phyloP scores from a whole-genome alignment of 352 stramenopile species.

The Saprolegnia diclina region DNA sequence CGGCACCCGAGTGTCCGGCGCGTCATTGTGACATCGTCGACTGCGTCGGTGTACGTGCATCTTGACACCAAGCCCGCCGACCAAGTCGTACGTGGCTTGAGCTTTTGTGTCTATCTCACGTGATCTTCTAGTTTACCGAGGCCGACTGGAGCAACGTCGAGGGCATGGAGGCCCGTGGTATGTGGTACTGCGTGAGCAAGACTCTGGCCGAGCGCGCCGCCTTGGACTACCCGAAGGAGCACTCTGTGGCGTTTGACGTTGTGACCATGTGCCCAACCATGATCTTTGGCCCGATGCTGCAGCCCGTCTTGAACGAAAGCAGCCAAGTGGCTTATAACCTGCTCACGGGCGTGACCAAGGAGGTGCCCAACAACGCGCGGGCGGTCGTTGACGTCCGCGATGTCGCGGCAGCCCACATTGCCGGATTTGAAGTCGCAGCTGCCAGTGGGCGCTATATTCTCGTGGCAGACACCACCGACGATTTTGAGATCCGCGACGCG shows the following conservation, averaged over 20 bases:
- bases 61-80: slow-evolving; percentile 15
- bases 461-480: slow-evolving; percentile 59
- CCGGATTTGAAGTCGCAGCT: slow-evolving; percentile 9
- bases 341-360: slow-evolving; percentile 7
- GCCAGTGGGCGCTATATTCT: slow-evolving; percentile 21
- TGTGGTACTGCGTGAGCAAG: slow-evolving; percentile 30
- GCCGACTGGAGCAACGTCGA: slow-evolving; percentile 26
- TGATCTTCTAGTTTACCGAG: slow-evolving; percentile 19
- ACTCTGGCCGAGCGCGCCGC: slow-evolving; percentile 24
- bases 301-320: slow-evolving; percentile 27
- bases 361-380: slow-evolving; percentile 12
- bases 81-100: slow-evolving; percentile 9
- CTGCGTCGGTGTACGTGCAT: slow-evolving; percentile 29
- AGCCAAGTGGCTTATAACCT: slow-evolving; percentile 19
- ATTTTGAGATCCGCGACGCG: slow-evolving; percentile 77
- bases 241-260: slow-evolving; percentile 25
- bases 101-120: background rate
- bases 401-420: slow-evolving; percentile 23
- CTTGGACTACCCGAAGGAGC: slow-evolving; percentile 19
- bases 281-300: slow-evolving; percentile 31
- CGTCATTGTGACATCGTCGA: slow-evolving; percentile 34
- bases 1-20: slow-evolving; percentile 28
- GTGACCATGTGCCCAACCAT: slow-evolving; percentile 25
- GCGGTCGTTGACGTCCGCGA: slow-evolving; percentile 31
- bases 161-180: slow-evolving; percentile 22